Base-by-base conservation (phyloP, 768 basidiomycete species). In the Agrocybe pediades region DNA sequence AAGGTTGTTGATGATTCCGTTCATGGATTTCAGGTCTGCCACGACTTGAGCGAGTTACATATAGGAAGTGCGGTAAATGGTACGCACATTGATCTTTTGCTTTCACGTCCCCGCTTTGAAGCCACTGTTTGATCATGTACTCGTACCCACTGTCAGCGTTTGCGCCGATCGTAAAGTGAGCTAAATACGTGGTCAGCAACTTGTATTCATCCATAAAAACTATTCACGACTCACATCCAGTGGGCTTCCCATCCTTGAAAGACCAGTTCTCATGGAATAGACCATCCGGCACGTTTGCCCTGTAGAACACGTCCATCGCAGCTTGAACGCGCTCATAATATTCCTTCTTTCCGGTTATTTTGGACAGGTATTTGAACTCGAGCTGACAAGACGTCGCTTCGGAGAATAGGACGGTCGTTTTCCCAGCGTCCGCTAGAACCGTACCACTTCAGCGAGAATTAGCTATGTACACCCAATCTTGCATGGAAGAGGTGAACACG, bases 281-380 rank as follows among this genome's bases (percentile, higher is more conserved):
- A 0, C 74, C 72, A 40, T 74, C 61, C n/a, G 61, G 46, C 1
- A 66, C 54, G 41, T 69, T 64, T 1, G 64, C 61, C 11, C 53
- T 57, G 53, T 75, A 73, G 36, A 77, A 65, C 9, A 71, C 56
- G n/a, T 71, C n/a, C 33, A 36, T 36, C 6, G 33, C 33, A 36
- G 13, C n/a, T 13, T 36, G 30, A 49, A 74, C 68, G 64, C 61
- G 53, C 25, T 70, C 36, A 52, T 74, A 84, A 58, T 81, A 88
- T 23, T 80, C 76, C 13, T 74, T 71, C 53, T 82, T 77, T 1
- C 85, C 84, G 0, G 87, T 89, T 26, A 86, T 61, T 57, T 87
- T 81, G 1, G 86, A 85, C 2, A 91, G 75, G 62, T 89, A 90
- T 65, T 88, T 87, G 70, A 84, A 85, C 65, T 91, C 89, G 17